A percentile compares a stretch with the other conserved stretches of the same genome.
Evolutionary conservation across 164 flowering plant species (phyloP).

Genomic region (Dillenia turbinata): DNA sequence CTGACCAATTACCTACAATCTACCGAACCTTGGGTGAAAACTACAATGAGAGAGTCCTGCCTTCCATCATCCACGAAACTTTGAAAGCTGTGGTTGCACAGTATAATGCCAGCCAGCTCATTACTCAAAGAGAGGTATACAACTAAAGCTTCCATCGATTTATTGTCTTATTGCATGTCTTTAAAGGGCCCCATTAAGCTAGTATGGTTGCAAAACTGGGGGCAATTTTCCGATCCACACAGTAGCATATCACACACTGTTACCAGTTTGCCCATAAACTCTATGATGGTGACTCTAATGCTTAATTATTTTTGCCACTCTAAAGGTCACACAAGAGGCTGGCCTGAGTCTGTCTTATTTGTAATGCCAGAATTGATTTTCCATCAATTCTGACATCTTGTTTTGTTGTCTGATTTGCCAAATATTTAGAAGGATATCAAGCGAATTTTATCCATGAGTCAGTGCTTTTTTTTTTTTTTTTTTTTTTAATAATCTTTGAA

Average conservation of each 20-base stretch:
- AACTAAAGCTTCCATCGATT: not conserved
- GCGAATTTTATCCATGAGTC: not conserved
- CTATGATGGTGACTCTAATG: not conserved
- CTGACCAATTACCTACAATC: constrained; percentile 63
- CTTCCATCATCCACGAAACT: constrained; percentile 84
- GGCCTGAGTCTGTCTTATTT: too few relatives aligned
- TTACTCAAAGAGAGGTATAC: constrained; percentile 83
- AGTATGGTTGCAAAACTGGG: not conserved
- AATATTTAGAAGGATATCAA: too few relatives aligned
- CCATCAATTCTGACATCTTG: too few relatives aligned
- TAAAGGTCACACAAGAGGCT: too few relatives aligned
- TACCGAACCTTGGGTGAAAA: constrained; percentile 80
- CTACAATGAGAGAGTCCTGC: constrained; percentile 75
- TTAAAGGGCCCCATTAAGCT: not conserved
- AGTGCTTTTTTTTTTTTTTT: too few relatives aligned
- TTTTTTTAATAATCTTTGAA: constrained; percentile 21
- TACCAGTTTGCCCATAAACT: too few relatives aligned
- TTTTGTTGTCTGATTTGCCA: too few relatives aligned
- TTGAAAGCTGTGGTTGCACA: constrained; percentile 91
- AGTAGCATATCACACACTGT: too few relatives aligned
- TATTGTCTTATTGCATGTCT: too few relatives aligned
- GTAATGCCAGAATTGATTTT: too few relatives aligned
- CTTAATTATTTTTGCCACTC: not conserved
- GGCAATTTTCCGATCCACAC: too few relatives aligned
- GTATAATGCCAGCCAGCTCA: constrained; percentile 87